Evolutionary conservation across 305 asterid species (phyloP).

Genomic region (Fraxinus baroniana): DNA sequence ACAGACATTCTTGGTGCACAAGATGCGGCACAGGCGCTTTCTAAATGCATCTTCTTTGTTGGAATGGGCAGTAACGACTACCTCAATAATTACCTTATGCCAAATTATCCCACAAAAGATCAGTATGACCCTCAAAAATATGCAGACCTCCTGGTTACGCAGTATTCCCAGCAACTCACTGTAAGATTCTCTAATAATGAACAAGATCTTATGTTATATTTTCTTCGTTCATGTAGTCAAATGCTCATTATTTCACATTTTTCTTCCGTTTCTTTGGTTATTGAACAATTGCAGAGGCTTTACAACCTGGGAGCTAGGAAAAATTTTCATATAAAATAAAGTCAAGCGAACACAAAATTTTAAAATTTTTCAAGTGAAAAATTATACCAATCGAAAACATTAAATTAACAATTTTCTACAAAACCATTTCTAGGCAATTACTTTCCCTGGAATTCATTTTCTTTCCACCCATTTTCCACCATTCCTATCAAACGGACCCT

Average conservation of each 20-base stretch:
- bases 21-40: conserved; percentile 6
- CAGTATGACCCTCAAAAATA: conserved; percentile 32
- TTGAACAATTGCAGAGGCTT: conserved; percentile 25
- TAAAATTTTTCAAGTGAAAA: too few relatives aligned
- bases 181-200: conserved; percentile 20
- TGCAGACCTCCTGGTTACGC: conserved; percentile 35
- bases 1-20: conserved; percentile 13
- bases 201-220: background rate
- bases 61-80: conserved; percentile 40
- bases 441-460: too few relatives aligned
- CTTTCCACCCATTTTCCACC: too few relatives aligned
- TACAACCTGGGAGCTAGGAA: conserved; percentile 38
- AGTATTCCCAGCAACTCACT: conserved; percentile 30
- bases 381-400: too few relatives aligned
- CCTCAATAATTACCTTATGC: conserved; percentile 30
- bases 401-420: too few relatives aligned
- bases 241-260: background rate
- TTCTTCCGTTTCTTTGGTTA: background rate
- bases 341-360: too few relatives aligned
- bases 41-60: conserved; percentile 23
- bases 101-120: conserved; percentile 22
- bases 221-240: background rate
- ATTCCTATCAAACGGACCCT: too few relatives aligned
- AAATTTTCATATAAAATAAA: too few relatives aligned
- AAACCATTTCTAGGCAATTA: too few relatives aligned